Evolutionary conservation across 2,329 filamentous ascomycete species (phyloP).

Genomic region (Trichoderma arundinaceum): DNA sequence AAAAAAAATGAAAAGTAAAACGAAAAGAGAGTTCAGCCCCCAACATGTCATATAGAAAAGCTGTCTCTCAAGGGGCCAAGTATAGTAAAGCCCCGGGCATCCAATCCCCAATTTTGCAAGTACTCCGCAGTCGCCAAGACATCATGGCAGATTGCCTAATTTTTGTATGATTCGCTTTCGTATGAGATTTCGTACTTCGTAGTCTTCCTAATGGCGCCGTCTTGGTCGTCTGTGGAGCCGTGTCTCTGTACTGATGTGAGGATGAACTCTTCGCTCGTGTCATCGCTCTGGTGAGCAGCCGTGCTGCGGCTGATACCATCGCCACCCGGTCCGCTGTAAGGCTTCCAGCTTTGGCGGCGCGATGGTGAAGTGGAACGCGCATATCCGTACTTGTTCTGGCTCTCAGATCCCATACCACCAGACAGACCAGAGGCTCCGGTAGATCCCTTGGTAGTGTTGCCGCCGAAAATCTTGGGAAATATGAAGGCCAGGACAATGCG

Average conservation of each 20-base stretch:
- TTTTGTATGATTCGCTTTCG: conserved; percentile 35
- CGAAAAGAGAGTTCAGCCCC: neutral
- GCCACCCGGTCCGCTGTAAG: conserved; percentile 42
- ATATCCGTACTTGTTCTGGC: conserved; percentile 36
- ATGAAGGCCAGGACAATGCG: conserved; percentile 47
- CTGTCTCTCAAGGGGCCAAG: too few relatives aligned
- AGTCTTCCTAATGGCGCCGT: conserved; percentile 45
- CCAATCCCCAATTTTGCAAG: neutral
- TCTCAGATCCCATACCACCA: conserved; percentile 31
- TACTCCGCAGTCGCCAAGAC: neutral
- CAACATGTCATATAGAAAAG: too few relatives aligned
- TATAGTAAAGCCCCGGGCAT: neutral
- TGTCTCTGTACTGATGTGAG: conserved; percentile 37
- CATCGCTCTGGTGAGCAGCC: conserved; percentile 38
- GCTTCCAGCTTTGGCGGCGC: conserved; percentile 42
- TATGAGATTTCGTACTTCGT: conserved; percentile 46
- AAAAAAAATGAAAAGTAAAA: neutral
- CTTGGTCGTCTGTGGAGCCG: conserved; percentile 32
- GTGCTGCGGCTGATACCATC: conserved; percentile 38
- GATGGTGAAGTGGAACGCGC: conserved; percentile 30
- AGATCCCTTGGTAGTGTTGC: conserved; percentile 29
- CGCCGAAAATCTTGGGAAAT: conserved; percentile 45
- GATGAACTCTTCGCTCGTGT: conserved; percentile 46
- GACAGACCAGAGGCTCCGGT: conserved; percentile 31
- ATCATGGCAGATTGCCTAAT: conserved; percentile 5